These are phyloP conservation scores for Aspergillus persii DNA, from an alignment of 2,329 filamentous ascomycete genomes.

Conservation along the genomic window DNA sequence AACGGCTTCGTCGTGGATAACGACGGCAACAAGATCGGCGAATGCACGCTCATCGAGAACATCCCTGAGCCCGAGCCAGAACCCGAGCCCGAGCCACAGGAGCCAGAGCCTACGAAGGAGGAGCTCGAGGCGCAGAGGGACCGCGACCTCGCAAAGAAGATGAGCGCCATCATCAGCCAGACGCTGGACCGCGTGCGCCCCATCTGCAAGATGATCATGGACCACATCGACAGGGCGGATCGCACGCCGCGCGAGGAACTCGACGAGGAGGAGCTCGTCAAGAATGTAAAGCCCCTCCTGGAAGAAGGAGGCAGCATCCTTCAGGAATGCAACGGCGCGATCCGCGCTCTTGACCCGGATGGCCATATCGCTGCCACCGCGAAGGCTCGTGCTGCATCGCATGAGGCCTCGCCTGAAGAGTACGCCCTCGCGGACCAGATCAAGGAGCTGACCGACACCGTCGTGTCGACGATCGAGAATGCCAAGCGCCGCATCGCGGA, in stretches of 20 bases:
- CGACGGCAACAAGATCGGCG: slow-evolving; percentile 63
- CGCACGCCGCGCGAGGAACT: slow-evolving; percentile 80
- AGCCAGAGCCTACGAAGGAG: slow-evolving; percentile 51
- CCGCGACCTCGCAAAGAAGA: slow-evolving; percentile 72
- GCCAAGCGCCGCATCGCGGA: slow-evolving; percentile 85
- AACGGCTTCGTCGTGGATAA: slow-evolving; percentile 57
- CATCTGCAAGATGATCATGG: slow-evolving; percentile 80
- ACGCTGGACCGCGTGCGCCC: slow-evolving; percentile 81
- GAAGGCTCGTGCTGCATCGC: slow-evolving; percentile 73
- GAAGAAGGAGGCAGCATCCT: slow-evolving; percentile 81
- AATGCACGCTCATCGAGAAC: slow-evolving; percentile 61
- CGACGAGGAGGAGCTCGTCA: slow-evolving; percentile 84
- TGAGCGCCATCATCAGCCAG: slow-evolving; percentile 69
- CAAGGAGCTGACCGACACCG: slow-evolving; percentile 78
- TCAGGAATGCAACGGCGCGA: slow-evolving; percentile 79
- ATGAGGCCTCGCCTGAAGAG: slow-evolving; percentile 78
- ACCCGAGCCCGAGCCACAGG: slow-evolving; percentile 29
- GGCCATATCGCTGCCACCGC: slow-evolving; percentile 80
- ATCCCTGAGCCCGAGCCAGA: slow-evolving; percentile 44
- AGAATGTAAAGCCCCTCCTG: slow-evolving; percentile 81
- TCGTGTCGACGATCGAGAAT: slow-evolving; percentile 80
- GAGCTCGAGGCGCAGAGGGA: slow-evolving; percentile 65
- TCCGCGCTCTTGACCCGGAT: slow-evolving; percentile 85
- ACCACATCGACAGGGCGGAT: slow-evolving; percentile 79
- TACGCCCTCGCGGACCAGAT: slow-evolving; percentile 78